Evolutionary conservation across 2,329 filamentous ascomycete species (phyloP), one percentile per base, ranked within the genome.

Genomic region (Aureobasidium pullulans): DNA sequence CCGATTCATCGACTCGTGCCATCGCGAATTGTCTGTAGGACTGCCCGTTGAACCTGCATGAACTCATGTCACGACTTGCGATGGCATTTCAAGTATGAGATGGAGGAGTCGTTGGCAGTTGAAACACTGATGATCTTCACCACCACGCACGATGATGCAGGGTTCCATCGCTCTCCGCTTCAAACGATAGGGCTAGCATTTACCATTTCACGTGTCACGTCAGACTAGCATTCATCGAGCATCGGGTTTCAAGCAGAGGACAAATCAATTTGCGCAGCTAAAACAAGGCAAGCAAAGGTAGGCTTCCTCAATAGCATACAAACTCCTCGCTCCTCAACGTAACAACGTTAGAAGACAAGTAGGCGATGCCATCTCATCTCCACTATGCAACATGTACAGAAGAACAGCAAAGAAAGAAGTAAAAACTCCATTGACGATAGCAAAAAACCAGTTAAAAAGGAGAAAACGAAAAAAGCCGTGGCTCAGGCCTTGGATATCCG

Each of bases 291-390:
- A 70, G 73, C 74, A 74, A 67, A 72, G 72, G 69, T 71, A 75
- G 74, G 73, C 71, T 71, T 77, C 75, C 74, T 77, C 73, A 73
- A 76, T 73, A 63, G 65, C 65, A 64, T 67, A 66, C 64, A 64
- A 60, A 46, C 61, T 62, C 59, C 53, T 60, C 56, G 57, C 62
- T 65, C 59, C 60, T 64, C 47, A 59, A 52, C 40, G 57, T 44
- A 31, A 16, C 40, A 29, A 49, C 57, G 47, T 59, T 39, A 50
- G 60, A 62, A 57, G 54, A 64, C 58, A 62, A 62, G 64, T 63
- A 66, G 62, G 62, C 62, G 50, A 58, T 60, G 56, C 61, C 67
- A 66, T 66, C 67, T 70, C 68, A 60, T 66, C 67, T 69, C 63
- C 66, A 61, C 60, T 44, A 43, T 49, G 56, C 56, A 50, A 23